Evolutionary conservation across 345 rosid species (phyloP).

Genomic region (Salix purpurea): DNA sequence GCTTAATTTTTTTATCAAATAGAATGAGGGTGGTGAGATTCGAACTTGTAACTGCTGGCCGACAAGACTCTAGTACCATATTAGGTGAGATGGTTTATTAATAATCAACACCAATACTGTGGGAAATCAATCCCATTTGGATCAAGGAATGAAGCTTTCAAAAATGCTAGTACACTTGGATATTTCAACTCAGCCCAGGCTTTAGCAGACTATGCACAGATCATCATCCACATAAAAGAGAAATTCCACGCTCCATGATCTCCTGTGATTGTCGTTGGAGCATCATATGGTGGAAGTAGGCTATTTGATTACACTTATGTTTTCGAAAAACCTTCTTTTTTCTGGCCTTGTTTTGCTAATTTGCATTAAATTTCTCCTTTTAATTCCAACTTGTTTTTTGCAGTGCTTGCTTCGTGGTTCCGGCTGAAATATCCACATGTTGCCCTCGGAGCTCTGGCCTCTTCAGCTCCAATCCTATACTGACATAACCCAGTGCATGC

Average conservation of each 20-base stretch:
- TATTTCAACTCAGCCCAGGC: slow-evolving; percentile 12
- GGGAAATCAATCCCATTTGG: slow-evolving; percentile 11
- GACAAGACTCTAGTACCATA: no score
- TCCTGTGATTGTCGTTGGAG: slow-evolving; percentile 10
- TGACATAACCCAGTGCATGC: slow-evolving; percentile 21
- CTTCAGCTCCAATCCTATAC: slow-evolving; percentile 41
- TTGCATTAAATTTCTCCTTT: background rate
- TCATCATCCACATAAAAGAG: background rate
- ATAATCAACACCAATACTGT: background rate
- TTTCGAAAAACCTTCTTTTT: background rate
- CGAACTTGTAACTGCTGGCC: no score
- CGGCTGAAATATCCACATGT: slow-evolving; percentile 34
- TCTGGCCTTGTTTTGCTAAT: background rate
- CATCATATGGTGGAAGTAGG: slow-evolving; percentile 8
- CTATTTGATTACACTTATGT: no score
- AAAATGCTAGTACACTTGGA: background rate
- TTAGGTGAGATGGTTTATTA: no score
- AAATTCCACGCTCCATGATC: background rate
- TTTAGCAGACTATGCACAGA: slow-evolving; percentile 4
- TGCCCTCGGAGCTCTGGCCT: slow-evolving; percentile 33
- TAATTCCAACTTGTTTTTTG: background rate
- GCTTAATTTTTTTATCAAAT: no score
- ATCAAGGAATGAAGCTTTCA: background rate
- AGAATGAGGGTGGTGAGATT: no score
- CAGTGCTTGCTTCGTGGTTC: slow-evolving; percentile 1